Percentiles rank a stretch among this genome's conserved stretches.
These are phyloP conservation scores for Plasmodium chabaudi DNA, from an alignment of 169 alveolate species.

Conservation along the genomic window DNA sequence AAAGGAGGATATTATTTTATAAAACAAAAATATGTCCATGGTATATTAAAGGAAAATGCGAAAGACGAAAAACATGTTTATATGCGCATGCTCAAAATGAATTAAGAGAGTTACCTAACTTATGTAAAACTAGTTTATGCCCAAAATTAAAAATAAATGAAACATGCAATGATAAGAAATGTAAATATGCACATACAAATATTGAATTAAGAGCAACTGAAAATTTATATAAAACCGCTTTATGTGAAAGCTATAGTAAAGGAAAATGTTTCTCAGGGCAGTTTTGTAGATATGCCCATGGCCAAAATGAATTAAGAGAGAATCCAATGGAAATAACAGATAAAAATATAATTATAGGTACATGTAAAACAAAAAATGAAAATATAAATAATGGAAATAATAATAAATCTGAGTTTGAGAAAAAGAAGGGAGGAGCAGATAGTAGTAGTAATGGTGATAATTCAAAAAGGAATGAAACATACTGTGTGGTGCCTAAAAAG, in stretches of 20 bases:
- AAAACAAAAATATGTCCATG: slow-evolving; percentile 82
- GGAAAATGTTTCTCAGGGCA: slow-evolving; percentile 83
- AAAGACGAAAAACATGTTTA: slow-evolving; percentile 78
- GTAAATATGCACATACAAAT: slow-evolving; percentile 82
- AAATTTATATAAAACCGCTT: slow-evolving; percentile 80
- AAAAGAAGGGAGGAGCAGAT: slow-evolving; percentile 14
- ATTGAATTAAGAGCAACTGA: slow-evolving; percentile 82
- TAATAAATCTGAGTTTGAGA: slow-evolving; percentile 41
- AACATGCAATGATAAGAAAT: slow-evolving; percentile 73
- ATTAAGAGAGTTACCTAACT: slow-evolving; percentile 79
- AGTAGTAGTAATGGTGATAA: slow-evolving; percentile 4
- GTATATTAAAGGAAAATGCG: slow-evolving; percentile 79
- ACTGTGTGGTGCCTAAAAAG: slow-evolving; percentile 40
- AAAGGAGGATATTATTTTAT: slow-evolving; percentile 73
- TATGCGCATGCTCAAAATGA: slow-evolving; percentile 81
- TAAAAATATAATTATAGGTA: slow-evolving; percentile 66
- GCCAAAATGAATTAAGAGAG: slow-evolving; percentile 78
- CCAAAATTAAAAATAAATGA: slow-evolving; percentile 76
- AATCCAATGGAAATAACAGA: slow-evolving; percentile 81
- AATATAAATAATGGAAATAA: slow-evolving; percentile 22
- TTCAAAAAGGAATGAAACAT: slow-evolving; percentile 36
- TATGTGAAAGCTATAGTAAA: slow-evolving; percentile 81
- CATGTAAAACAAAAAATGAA: slow-evolving; percentile 47
- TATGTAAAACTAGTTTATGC: slow-evolving; percentile 79
- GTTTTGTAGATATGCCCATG: slow-evolving; percentile 82